These are phyloP conservation scores for Hypomyces perniciosus DNA, from an alignment of 2,329 filamentous ascomycete species.

Conservation along the genomic window DNA sequence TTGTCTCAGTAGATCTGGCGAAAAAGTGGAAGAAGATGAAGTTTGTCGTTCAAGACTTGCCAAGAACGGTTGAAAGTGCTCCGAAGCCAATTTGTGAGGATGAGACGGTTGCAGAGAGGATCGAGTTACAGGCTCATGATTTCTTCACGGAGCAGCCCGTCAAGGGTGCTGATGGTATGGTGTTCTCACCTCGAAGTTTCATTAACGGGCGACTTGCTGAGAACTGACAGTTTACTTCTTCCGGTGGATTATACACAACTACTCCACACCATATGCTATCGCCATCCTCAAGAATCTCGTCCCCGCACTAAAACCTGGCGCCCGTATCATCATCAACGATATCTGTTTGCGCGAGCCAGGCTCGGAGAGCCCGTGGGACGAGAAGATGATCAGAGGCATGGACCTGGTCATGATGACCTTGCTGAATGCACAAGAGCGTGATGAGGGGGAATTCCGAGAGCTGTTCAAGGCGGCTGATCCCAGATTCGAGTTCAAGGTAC, in stretches of 20 bases:
- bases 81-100: slow-evolving; percentile 38
- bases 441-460: slow-evolving; percentile 38
- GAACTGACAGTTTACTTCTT: slow-evolving; percentile 46
- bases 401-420: slow-evolving; percentile 47
- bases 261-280: slow-evolving; percentile 47
- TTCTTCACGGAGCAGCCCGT: slow-evolving; percentile 53
- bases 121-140: slow-evolving; percentile 45
- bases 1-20: slow-evolving; percentile 50
- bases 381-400: slow-evolving; percentile 43
- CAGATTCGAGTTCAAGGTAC: slow-evolving; percentile 38
- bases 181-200: neutral
- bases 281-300: slow-evolving; percentile 45
- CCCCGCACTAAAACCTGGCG: slow-evolving; percentile 49
- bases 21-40: slow-evolving; percentile 42
- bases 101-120: slow-evolving; percentile 30
- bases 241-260: slow-evolving; percentile 57
- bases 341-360: slow-evolving; percentile 38
- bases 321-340: slow-evolving; percentile 42
- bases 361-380: slow-evolving; percentile 37
- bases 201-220: neutral
- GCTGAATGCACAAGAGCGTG: slow-evolving; percentile 47
- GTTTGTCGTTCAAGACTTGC: slow-evolving; percentile 52
- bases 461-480: slow-evolving; percentile 39
- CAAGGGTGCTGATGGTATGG: slow-evolving; percentile 44
- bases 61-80: slow-evolving; percentile 42